Evolutionary conservation across 2,329 filamentous ascomycete genomes (phyloP).

Genomic region (Aspergillus chevalieri): DNA sequence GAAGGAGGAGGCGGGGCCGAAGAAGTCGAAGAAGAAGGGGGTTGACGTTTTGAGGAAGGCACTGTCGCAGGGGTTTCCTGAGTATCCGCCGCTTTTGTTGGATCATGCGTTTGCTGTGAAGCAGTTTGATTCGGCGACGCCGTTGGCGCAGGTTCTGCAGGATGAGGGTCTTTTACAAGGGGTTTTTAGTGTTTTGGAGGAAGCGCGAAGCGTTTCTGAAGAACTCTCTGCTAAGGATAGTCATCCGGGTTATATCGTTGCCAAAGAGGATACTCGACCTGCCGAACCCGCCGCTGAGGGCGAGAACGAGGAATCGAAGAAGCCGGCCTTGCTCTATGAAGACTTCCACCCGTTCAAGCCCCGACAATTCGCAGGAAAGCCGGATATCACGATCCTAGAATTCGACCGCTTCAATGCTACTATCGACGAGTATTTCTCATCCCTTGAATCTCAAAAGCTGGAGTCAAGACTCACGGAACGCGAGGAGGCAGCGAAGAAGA

Average conservation of each 20-base stretch:
- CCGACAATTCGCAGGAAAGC: constrained; percentile 65
- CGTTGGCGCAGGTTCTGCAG: constrained; percentile 64
- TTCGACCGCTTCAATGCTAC: constrained; percentile 86
- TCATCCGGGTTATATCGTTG: constrained; percentile 82
- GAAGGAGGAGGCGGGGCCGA: constrained; percentile 37
- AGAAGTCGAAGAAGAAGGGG: constrained; percentile 68
- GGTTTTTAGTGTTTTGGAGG: constrained; percentile 61
- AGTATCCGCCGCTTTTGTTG: constrained; percentile 79
- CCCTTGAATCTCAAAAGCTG: constrained; percentile 86
- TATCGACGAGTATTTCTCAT: constrained; percentile 95
- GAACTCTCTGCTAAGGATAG: constrained; percentile 60
- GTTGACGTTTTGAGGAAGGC: constrained; percentile 73
- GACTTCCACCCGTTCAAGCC: constrained; percentile 94
- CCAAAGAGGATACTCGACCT: constrained; percentile 49
- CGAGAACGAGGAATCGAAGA: constrained; percentile 25
- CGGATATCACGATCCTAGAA: constrained; percentile 61
- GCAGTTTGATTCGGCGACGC: constrained; percentile 62
- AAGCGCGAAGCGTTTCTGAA: constrained; percentile 64
- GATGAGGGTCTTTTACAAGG: constrained; percentile 59
- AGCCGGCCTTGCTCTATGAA: constrained; percentile 63
- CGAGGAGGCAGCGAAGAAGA: constrained; percentile 73
- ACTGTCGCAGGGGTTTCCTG: constrained; percentile 75
- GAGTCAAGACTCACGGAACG: constrained; percentile 76
- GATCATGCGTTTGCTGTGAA: constrained; percentile 73
- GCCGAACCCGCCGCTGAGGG: constrained; percentile 30